Base-by-base conservation (phyloP, 2,329 filamentous ascomycete genomes). In the Trichoderma breve region DNA sequence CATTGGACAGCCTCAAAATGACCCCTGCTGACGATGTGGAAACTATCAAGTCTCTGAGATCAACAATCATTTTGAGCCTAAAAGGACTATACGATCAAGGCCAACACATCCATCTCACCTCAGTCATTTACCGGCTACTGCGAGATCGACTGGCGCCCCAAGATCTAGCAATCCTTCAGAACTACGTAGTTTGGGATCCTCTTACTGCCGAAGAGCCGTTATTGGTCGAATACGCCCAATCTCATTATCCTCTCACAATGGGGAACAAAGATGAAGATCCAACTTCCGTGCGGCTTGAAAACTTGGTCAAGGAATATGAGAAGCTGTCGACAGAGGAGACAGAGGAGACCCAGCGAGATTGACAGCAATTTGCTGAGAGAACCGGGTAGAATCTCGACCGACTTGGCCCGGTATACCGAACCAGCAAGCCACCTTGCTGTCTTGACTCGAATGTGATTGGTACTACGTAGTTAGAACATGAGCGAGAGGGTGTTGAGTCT, bases 11-110 rank as follows among this genome's bases (percentile, higher is more conserved):
- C 8, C 28, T 71, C 34, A 67, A 51, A 18, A n/a, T 24, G 21
- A 43, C 28, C 18, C 55, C 63, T 24, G 21, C 61, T 4, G 12
- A 65, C 21, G 51, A 34, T 12, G 11, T 53, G 3, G 53, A 47
- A 11, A 47, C 55, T 5, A 32, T 57, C 26, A 62, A 69, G 4
- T 34, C 66, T 6, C 3, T 51, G 3, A 72, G 47, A 14, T 73
- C 67, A 6, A 73, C 71, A 12, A 30, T 71, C 5, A 62, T 74
- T 8, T 53, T 73, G 18, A 51, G 36, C 21, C 53, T 65, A 15
- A 71, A 73, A n/a, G 68, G 67, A 6, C 9, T 74, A 18, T 69
- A 73, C 14, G 61, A 68, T 12, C 71, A 74, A 43, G 61, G 73
- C 24, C 71, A 68, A 34, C 61, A 68, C 26, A 30, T 68, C 18